A percentile compares a stretch with the other conserved stretches of the same genome.
Conservation (phyloP, 768 basidiomycete genomes). For the Saitozyma podzolica region DNA sequence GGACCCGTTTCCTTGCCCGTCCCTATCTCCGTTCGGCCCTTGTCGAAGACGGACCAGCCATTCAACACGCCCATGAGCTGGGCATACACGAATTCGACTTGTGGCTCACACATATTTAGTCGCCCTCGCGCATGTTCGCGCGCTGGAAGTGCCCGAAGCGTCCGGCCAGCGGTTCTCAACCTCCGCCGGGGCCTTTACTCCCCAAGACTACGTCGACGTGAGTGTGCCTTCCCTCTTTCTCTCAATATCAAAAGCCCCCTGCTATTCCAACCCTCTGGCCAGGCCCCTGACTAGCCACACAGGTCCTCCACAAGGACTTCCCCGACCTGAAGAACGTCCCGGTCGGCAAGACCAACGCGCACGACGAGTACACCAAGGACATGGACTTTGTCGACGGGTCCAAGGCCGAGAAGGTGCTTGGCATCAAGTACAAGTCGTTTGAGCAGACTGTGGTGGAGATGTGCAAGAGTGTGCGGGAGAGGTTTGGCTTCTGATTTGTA, state of each 20-base stretch:
- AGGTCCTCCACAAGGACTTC: constrained; percentile 22
- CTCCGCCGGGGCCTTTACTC: constrained; percentile 46
- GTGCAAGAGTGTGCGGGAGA: constrained; percentile 38
- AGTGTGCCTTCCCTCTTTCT: constrained; percentile 3
- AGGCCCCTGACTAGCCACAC: background rate
- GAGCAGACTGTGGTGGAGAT: constrained; percentile 33
- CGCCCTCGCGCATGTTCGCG: constrained; percentile 60
- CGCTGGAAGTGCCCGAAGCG: constrained; percentile 60
- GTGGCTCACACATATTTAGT: constrained; percentile 45
- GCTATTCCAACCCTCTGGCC: too few relatives aligned
- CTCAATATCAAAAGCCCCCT: too few relatives aligned
- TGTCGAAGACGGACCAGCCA: too few relatives aligned
- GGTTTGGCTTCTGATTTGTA: constrained; percentile 19
- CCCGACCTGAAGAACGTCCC: constrained; percentile 38
- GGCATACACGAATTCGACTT: background rate
- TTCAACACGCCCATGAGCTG: background rate
- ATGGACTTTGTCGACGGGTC: constrained; percentile 25
- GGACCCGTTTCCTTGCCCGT: background rate
- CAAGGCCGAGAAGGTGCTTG: constrained; percentile 37
- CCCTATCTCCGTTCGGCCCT: too few relatives aligned
- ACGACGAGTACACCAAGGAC: constrained; percentile 21
- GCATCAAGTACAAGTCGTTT: constrained; percentile 32
- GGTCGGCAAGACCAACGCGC: constrained; percentile 26
- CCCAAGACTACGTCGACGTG: constrained; percentile 46
- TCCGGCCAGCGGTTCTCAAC: constrained; percentile 61